phyloP scores from a whole-genome alignment of 225 moss, liverwort and hornwort species.

The Sphagnum tenellum region DNA sequence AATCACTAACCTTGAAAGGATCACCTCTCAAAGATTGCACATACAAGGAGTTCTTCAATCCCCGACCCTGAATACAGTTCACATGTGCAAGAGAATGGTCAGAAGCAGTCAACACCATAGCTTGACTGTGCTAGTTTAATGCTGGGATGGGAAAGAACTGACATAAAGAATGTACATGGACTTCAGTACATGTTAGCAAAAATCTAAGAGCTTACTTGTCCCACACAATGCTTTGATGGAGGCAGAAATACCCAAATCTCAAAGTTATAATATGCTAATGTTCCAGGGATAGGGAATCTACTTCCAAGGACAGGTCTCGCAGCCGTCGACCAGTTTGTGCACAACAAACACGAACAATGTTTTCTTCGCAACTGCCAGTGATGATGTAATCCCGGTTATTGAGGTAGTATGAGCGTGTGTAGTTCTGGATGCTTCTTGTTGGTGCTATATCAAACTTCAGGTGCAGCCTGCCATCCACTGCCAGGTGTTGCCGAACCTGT shows the following conservation, averaged over 20 bases:
- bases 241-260: no score
- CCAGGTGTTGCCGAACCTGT: conserved; percentile 70
- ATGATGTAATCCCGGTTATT: conserved; percentile 83
- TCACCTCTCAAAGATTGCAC: conserved; percentile 82
- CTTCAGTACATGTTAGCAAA: no score
- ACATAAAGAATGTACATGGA: no score
- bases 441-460: conserved; percentile 65
- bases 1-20: conserved; percentile 66
- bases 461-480: conserved; percentile 74
- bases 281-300: conserved; percentile 7
- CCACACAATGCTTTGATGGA: no score
- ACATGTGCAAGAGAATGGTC: no score
- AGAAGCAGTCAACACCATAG: no score
- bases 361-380: conserved; percentile 82
- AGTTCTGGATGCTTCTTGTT: conserved; percentile 48
- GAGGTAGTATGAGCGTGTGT: conserved; percentile 76
- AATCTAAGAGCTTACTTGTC: no score
- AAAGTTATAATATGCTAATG: not conserved
- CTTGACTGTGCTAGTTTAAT: no score
- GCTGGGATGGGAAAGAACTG: no score
- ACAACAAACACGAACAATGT: conserved; percentile 73
- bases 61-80: conserved; percentile 49
- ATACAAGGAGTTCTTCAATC: conserved; percentile 51
- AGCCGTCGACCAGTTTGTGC: conserved; percentile 76
- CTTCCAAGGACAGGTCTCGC: conserved; percentile 64